Percentiles rank a stretch among this genome's conserved stretches.
Evolutionary conservation across 495 filamentous ascomycete genomes (phyloP).

Genomic region (Trichocladium uniseriatum): DNA sequence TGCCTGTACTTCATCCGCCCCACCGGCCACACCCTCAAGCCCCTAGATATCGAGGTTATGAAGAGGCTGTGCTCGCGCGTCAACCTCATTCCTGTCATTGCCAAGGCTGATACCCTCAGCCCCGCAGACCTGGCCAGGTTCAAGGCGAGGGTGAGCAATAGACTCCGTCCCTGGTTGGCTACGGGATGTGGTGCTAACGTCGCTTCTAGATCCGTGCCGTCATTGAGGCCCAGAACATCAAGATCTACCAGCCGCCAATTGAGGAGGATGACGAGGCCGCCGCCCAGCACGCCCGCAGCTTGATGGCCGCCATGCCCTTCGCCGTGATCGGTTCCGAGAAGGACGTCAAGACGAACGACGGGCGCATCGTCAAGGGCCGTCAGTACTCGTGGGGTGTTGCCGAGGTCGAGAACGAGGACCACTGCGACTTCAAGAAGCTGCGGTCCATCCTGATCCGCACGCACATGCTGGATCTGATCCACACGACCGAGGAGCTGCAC

Average conservation of each 20-base stretch:
- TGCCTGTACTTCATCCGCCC: constrained; percentile 99
- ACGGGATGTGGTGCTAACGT: constrained; percentile 18
- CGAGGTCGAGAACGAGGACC: constrained; percentile 98
- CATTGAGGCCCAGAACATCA: constrained; percentile 96
- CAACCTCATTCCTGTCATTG: constrained; percentile 95
- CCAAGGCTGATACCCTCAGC: constrained; percentile 96
- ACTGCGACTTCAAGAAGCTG: constrained; percentile 99
- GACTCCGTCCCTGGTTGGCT: background rate
- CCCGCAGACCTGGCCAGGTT: constrained; percentile 82
- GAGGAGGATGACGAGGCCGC: constrained; percentile 98
- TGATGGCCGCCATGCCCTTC: constrained; percentile 97
- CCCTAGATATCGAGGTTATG: constrained; percentile 98
- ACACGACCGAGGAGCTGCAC: constrained; percentile 97
- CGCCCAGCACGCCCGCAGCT: constrained; percentile 80
- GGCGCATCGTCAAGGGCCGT: constrained; percentile 93
- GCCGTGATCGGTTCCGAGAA: constrained; percentile 98
- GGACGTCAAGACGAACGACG: constrained; percentile 92
- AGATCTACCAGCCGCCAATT: constrained; percentile 94
- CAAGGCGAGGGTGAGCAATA: constrained; percentile 69
- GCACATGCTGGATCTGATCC: constrained; percentile 99
- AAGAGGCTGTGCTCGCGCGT: constrained; percentile 95
- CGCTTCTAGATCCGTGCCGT: constrained; percentile 72
- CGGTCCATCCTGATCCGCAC: constrained; percentile 97
- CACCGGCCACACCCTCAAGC: constrained; percentile 96
- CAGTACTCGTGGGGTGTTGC: constrained; percentile 99